These are phyloP conservation scores for Aeschynomene evenia DNA, from an alignment of 306 rosid species.

Conservation along the genomic window DNA sequence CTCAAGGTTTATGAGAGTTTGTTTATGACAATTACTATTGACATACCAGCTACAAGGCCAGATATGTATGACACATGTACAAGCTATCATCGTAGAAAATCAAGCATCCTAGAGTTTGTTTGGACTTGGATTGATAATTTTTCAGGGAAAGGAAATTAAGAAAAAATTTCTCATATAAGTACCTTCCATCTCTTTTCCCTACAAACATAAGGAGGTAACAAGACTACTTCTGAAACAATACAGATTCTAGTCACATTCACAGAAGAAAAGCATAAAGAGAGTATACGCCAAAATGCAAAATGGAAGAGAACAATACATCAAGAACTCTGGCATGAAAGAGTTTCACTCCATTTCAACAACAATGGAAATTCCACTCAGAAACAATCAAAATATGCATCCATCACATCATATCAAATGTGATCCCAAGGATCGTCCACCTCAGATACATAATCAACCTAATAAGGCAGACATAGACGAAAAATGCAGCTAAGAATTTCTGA, in stretches of 20 bases:
- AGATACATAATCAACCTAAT: not conserved
- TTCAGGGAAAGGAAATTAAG: too few species aligned
- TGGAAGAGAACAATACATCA: too few species aligned
- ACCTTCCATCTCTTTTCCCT: not conserved
- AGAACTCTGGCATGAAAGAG: not conserved
- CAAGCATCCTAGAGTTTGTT: not conserved
- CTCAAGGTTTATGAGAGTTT: too few species aligned
- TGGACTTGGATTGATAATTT: too few species aligned
- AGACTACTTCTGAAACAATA: not conserved
- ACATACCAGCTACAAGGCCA: not conserved
- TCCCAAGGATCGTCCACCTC: not conserved
- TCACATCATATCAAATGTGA: not conserved
- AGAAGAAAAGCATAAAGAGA: not conserved
- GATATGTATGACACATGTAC: not conserved
- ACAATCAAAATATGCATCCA: not conserved
- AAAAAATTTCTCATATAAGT: too few species aligned
- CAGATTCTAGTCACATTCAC: not conserved
- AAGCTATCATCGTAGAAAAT: not conserved
- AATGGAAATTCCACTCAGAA: not conserved
- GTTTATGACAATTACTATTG: not conserved
- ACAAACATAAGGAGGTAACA: not conserved
- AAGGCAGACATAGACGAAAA: not conserved
- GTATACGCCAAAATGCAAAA: not conserved
- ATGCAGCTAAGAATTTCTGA: not conserved
- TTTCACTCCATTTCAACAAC: not conserved